Conservation (phyloP, 2,329 filamentous ascomycete species). For the Ustilaginoidea virens region DNA sequence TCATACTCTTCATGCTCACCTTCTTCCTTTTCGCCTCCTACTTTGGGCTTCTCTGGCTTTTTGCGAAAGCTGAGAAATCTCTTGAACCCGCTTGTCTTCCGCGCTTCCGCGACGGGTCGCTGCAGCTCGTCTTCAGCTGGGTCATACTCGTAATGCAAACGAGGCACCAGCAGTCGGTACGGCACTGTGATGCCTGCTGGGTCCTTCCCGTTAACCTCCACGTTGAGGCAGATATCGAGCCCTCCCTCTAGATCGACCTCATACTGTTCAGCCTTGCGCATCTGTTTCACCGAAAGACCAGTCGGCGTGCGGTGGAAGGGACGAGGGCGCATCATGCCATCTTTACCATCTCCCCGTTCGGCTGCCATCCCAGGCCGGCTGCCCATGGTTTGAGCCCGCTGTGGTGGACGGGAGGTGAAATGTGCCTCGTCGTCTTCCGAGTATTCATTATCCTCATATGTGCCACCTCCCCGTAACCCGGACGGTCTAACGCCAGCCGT, state of each 20-base stretch:
- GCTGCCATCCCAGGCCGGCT: constrained; percentile 10
- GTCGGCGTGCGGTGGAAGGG: constrained; percentile 57
- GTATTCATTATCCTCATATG: constrained; percentile 28
- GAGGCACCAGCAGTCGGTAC: constrained; percentile 75
- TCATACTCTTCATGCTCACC: constrained; percentile 11
- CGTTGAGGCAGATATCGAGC: constrained; percentile 74
- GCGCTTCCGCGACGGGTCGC: constrained; percentile 11
- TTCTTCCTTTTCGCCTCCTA: constrained; percentile 6
- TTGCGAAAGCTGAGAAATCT: constrained; percentile 29
- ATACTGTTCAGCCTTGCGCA: constrained; percentile 34
- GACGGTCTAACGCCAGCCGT: constrained; percentile 11
- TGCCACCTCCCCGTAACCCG: constrained; percentile 25
- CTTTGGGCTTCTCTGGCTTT: constrained; percentile 13
- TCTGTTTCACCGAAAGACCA: constrained; percentile 46
- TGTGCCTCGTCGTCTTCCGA: constrained; percentile 40
- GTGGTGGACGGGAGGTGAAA: constrained; percentile 30
- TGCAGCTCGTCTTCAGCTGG: constrained; percentile 21
- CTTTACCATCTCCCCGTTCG: constrained; percentile 8
- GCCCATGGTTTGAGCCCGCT: constrained; percentile 15
- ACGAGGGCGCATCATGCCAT: constrained; percentile 10
- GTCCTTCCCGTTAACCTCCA: constrained; percentile 75
- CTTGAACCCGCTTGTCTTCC: constrained; percentile 24
- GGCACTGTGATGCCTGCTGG: constrained; percentile 77
- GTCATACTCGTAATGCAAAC: constrained; percentile 46
- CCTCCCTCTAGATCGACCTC: constrained; percentile 68